Percentiles rank a stretch among this genome's conserved stretches.
Conservation (phyloP, 345 rosid genomes). For the Bruguiera sexangula region DNA sequence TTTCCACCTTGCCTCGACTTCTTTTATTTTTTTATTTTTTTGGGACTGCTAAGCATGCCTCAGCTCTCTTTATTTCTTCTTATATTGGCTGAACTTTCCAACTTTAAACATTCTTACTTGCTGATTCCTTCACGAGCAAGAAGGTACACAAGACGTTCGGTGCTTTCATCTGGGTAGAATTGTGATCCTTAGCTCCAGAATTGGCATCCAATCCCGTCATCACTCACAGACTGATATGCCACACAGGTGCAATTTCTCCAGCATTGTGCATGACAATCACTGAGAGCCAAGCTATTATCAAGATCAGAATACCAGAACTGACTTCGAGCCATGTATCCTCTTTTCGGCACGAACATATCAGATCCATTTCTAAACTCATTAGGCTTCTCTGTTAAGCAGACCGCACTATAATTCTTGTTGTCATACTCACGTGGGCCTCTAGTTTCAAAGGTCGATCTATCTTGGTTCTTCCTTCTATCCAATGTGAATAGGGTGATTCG, state of each 20-base stretch:
- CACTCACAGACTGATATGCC: constrained; percentile 30
- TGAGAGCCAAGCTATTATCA: constrained; percentile 31
- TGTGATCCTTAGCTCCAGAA: constrained; percentile 42
- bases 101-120: not conserved
- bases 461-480: constrained; percentile 5
- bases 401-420: constrained; percentile 33
- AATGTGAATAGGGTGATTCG: constrained; percentile 35
- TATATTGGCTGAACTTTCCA: no score
- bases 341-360: constrained; percentile 36
- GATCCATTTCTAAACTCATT: constrained; percentile 44
- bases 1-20: no score
- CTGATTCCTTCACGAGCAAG: constrained; percentile 5
- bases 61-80: no score
- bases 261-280: constrained; percentile 58
- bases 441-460: constrained; percentile 27
- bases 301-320: constrained; percentile 10
- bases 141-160: constrained; percentile 27
- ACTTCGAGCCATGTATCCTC: constrained; percentile 34
- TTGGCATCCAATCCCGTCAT: constrained; percentile 43
- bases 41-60: no score
- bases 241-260: constrained; percentile 60
- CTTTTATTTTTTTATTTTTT: no score
- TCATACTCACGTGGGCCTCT: constrained; percentile 33
- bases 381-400: constrained; percentile 50
- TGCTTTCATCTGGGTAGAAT: constrained; percentile 27